Evolutionary conservation across 1,284 basidiomycete species (phyloP).

Genomic region (Cryptococcus sp.): DNA sequence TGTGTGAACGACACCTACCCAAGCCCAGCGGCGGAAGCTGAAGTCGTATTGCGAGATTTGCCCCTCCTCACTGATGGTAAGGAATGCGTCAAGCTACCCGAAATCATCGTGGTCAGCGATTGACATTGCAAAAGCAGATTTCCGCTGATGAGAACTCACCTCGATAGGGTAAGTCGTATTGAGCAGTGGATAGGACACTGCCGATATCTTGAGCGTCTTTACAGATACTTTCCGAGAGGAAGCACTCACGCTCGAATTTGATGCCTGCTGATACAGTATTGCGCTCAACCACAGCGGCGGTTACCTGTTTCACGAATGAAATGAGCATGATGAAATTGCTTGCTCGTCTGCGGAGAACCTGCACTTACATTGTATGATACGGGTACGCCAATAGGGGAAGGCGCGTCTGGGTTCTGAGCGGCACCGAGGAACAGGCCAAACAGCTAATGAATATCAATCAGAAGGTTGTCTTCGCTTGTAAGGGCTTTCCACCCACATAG

Average conservation of each 20-base stretch:
- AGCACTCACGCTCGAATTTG: slow-evolving; percentile 7
- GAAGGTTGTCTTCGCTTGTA: background rate
- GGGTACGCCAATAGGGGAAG: slow-evolving; percentile 5
- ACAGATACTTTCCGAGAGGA: background rate
- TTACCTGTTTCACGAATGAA: background rate
- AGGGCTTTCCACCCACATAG: background rate
- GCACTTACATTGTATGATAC: slow-evolving; percentile 11
- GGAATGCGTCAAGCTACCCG: slow-evolving; percentile 7
- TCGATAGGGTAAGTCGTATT: slow-evolving; percentile 8
- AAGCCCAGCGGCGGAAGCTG: slow-evolving; percentile 18
- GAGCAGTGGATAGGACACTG: slow-evolving; percentile 5
- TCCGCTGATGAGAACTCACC: background rate
- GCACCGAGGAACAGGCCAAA: slow-evolving; percentile 9
- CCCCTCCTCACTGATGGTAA: slow-evolving; percentile 6
- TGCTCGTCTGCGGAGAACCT: too few species aligned
- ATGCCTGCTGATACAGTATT: slow-evolving; percentile 3
- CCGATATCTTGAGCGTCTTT: background rate
- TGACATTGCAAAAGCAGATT: too few species aligned
- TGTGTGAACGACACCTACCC: slow-evolving; percentile 1
- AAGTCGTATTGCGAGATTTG: slow-evolving; percentile 13
- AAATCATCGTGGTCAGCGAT: background rate
- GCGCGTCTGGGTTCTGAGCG: background rate
- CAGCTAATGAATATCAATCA: background rate
- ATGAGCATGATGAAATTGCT: background rate
- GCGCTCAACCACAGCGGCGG: slow-evolving; percentile 4